Evolutionary conservation across 371 early-diverging fungal species (phyloP).

Genomic region (Mortierella sp.): DNA sequence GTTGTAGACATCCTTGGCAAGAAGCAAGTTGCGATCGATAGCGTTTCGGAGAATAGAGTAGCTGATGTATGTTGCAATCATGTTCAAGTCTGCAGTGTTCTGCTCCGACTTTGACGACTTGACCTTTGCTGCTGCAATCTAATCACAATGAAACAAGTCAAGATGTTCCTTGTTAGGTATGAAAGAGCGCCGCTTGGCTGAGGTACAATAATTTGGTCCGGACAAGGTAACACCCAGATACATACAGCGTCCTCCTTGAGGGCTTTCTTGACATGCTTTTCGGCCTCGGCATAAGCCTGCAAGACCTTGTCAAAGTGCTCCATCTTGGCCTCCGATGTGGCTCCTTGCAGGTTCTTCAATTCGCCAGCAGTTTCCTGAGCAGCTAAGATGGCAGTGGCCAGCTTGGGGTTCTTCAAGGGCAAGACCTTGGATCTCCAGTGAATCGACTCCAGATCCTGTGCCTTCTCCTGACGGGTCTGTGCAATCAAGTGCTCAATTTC

Average conservation of each 20-base stretch:
- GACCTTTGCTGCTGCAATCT: conserved; percentile 77
- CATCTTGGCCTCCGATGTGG: conserved; percentile 51
- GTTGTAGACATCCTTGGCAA: conserved; percentile 60
- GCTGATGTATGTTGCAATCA: conserved; percentile 69
- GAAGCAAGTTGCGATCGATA: conserved; percentile 71
- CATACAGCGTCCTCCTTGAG: conserved; percentile 75
- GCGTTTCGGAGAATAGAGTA: conserved; percentile 66
- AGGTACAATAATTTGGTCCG: background rate
- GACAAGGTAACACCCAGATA: background rate
- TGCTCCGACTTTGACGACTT: conserved; percentile 80
- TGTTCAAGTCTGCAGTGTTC: conserved; percentile 70
- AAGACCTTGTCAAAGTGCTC: conserved; percentile 68
- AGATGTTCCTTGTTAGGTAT: background rate
- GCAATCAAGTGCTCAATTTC: conserved; percentile 61
- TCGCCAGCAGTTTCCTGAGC: conserved; percentile 58
- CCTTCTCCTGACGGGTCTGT: conserved; percentile 59
- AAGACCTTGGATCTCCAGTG: conserved; percentile 64
- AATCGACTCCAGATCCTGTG: conserved; percentile 59
- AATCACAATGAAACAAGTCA: background rate
- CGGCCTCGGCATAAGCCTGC: conserved; percentile 72
- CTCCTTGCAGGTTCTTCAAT: conserved; percentile 11
- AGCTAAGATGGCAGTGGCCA: conserved; percentile 60
- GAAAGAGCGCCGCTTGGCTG: background rate
- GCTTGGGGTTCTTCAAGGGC: conserved; percentile 58
- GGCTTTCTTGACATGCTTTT: conserved; percentile 71